phyloP scores from a whole-genome alignment of 257 asterid species.

The Nicotiana sylvestris region DNA sequence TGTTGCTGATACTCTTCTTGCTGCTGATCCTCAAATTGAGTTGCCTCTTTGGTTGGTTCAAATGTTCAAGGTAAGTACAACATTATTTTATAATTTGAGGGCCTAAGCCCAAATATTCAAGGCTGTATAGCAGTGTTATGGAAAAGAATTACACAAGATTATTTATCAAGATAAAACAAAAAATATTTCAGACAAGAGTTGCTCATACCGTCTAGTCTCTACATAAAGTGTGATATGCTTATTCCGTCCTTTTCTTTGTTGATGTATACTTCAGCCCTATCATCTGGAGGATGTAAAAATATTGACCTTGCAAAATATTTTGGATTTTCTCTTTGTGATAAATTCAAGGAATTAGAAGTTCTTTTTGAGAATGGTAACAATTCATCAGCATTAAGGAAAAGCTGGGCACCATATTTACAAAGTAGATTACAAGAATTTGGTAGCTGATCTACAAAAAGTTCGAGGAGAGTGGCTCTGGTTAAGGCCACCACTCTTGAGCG shows the following conservation, averaged over 20 bases:
- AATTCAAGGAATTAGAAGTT: neutral
- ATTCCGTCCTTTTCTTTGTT: neutral
- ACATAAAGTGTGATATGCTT: neutral
- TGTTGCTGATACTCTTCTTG: slow-evolving; percentile 91
- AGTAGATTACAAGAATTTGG: neutral
- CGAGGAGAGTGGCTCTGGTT: neutral
- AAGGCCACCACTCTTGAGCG: neutral
- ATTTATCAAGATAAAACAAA: neutral
- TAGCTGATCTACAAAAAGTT: neutral
- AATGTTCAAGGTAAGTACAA: slow-evolving; percentile 60
- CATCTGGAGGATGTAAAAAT: neutral
- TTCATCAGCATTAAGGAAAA: no score
- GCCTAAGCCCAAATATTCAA: neutral
- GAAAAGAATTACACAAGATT: neutral
- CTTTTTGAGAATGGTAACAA: no score
- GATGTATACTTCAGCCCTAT: neutral
- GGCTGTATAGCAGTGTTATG: neutral
- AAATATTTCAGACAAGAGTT: neutral
- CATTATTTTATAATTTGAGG: neutral
- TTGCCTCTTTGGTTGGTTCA: slow-evolving; percentile 93
- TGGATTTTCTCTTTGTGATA: neutral
- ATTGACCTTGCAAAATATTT: neutral
- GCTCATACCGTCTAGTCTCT: neutral
- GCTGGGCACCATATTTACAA: no score
- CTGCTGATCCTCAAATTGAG: slow-evolving; percentile 87